Percentiles rank a stretch among this genome's conserved stretches.
Conservation (phyloP, 345 rosid genomes). For the Excoecaria agallocha region DNA sequence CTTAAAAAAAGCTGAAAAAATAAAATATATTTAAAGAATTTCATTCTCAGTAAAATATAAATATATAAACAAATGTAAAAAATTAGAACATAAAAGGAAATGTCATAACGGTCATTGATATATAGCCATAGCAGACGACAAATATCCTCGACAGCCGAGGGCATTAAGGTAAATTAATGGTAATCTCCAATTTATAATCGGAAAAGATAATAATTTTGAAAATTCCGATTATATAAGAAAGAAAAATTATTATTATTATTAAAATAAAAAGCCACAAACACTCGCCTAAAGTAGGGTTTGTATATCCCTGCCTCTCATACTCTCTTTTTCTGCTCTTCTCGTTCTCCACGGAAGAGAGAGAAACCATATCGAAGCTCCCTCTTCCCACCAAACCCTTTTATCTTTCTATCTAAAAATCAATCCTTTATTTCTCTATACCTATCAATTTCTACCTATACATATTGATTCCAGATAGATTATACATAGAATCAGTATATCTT, state of each 20-base stretch:
- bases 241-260: background rate
- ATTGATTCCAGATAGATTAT: background rate
- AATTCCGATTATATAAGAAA: background rate
- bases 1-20: too few species aligned
- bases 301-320: conserved; percentile 20
- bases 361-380: conserved; percentile 12
- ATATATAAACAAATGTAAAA: background rate
- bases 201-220: background rate
- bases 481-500: background rate
- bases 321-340: conserved; percentile 37
- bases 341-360: conserved; percentile 54
- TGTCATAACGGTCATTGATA: background rate
- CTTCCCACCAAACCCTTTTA: conserved; percentile 4
- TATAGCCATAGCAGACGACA: background rate
- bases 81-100: background rate
- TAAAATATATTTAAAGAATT: too few species aligned
- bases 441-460: background rate
- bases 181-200: background rate
- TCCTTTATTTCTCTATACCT: background rate
- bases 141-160: background rate
- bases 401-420: background rate
- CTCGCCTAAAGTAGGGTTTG: conserved; percentile 44
- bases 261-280: background rate
- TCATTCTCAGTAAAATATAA: background rate
- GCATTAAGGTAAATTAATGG: background rate